phyloP scores from a whole-genome alignment of 1,284 basidiomycete species.

The Cutaneotrichosporon dermatis region DNA sequence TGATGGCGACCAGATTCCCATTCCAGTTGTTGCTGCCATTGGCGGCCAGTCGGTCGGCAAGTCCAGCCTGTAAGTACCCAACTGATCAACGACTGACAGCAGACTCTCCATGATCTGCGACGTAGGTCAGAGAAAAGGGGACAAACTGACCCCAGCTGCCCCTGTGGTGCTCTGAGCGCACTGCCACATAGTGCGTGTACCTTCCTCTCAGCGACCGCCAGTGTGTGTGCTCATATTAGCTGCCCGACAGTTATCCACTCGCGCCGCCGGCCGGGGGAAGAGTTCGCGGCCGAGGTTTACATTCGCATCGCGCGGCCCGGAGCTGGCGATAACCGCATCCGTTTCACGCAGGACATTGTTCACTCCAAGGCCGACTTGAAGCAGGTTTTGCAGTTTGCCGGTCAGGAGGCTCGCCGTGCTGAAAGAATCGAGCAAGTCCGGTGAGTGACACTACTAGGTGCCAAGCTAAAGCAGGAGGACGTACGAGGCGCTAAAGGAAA shows the following conservation, averaged over 20 bases:
- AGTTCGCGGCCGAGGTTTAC: constrained; percentile 17
- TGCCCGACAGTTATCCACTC: constrained; percentile 26
- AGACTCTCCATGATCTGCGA: constrained; percentile 12
- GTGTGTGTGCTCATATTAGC: constrained; percentile 14
- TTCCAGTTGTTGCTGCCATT: constrained; percentile 19
- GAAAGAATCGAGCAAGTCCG: too few species aligned
- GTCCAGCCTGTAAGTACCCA: constrained; percentile 24
- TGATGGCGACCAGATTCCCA: background rate
- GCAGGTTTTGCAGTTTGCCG: constrained; percentile 14
- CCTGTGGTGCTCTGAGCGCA: constrained; percentile 16
- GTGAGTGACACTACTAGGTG: background rate
- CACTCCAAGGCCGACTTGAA: constrained; percentile 2
- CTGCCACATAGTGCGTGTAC: constrained; percentile 21
- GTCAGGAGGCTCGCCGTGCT: constrained; percentile 22
- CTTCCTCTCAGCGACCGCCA: background rate
- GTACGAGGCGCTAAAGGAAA: background rate
- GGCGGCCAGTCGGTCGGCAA: constrained; percentile 32
- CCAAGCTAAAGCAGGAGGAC: constrained; percentile 7
- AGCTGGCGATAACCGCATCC: background rate
- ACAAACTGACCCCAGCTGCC: constrained; percentile 10
- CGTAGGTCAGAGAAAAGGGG: constrained; percentile 5
- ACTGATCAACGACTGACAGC: background rate
- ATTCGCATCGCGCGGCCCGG: constrained; percentile 10
- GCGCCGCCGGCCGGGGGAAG: background rate
- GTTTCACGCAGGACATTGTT: constrained; percentile 6